Base-by-base conservation (phyloP, 2,329 filamentous ascomycete genomes). In the Cryphonectria japonica region DNA sequence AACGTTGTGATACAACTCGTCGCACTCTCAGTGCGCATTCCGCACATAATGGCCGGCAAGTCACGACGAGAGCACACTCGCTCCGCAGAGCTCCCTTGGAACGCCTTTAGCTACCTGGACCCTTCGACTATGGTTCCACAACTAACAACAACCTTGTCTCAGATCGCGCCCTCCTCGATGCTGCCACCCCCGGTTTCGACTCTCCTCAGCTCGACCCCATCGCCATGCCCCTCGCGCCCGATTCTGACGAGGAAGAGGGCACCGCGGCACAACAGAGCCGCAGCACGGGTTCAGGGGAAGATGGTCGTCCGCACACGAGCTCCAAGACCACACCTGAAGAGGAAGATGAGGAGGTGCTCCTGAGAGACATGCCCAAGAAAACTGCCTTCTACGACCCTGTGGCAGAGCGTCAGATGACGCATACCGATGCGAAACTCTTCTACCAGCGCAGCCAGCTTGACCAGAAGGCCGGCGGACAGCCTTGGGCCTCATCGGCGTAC, bases 301-400 rank as follows among this genome's bases (percentile, higher is more conserved):
- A 74, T 37, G 76, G 64, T 4, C 68, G 61, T 19, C 66, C 13
- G 11, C 52, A 63, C 16, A 62, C 69, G 32, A 72, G 39, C 41
- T 71, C 34, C 41, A 73, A 68, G 71, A 75, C 32, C 57, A 65
- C 66, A 46, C 64, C 71, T 8, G 65, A 71, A n/a, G 70, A 71
- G 7, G 60, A 79, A 19, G 78, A 84, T 50, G 79, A 85, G 41
- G 88, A 88, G 69, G 88, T 91, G 85, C 83, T 91, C 13, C 83
- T 84, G 32, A 84, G 89, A 73, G 89, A 91, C 77, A 78, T 88
- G 67, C 88, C 88, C 46, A 86, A 86, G 72, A 91, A 91, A 79
- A 97, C 94, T 11, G 93, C 95, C 29, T 97, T 94, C 79, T 98
- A 97, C 82, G 95, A 98, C 81, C 94, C 95, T 77, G 92, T 95